Evolutionary conservation across 345 rosid genomes (phyloP).

Genomic region (Lumnitzera racemosa): DNA sequence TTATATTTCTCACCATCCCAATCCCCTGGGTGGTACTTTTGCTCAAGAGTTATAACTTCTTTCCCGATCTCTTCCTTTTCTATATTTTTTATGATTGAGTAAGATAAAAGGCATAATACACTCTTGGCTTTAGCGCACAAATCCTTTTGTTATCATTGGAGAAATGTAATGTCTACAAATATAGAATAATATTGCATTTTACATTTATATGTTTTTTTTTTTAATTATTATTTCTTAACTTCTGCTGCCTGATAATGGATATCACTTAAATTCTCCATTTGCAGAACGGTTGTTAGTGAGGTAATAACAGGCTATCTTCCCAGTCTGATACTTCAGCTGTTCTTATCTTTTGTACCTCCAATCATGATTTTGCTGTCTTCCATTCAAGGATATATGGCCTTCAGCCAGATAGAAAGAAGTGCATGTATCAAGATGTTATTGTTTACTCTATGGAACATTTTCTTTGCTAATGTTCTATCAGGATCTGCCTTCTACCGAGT

Average conservation of each 20-base stretch:
- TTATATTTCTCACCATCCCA: too few species aligned
- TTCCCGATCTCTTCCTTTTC: too few species aligned
- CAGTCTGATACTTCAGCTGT: conserved; percentile 62
- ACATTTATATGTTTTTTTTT: background rate
- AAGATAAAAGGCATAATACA: too few species aligned
- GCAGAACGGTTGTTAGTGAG: conserved; percentile 64
- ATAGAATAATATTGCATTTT: too few species aligned
- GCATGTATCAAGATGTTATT: conserved; percentile 64
- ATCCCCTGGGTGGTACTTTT: too few species aligned
- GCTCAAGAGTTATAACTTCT: too few species aligned
- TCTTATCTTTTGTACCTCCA: conserved; percentile 59
- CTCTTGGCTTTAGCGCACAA: too few species aligned
- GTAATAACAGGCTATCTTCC: conserved; percentile 93
- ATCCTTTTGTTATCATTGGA: too few species aligned
- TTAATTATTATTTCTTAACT: background rate
- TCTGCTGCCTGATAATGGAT: background rate
- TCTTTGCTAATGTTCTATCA: conserved; percentile 73
- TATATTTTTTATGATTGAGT: too few species aligned
- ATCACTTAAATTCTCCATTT: conserved; percentile 11
- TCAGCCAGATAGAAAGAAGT: conserved; percentile 63
- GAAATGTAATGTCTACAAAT: too few species aligned
- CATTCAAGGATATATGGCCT: conserved; percentile 68
- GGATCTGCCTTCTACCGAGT: conserved; percentile 69
- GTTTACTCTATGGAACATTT: conserved; percentile 82
- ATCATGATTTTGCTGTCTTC: conserved; percentile 66